A percentile compares a stretch with the other conserved stretches of the same genome.
These are phyloP conservation scores for Debaryomycetaceae sp. DNA, from an alignment of 1,139 yeast genomes.

Conservation along the genomic window DNA sequence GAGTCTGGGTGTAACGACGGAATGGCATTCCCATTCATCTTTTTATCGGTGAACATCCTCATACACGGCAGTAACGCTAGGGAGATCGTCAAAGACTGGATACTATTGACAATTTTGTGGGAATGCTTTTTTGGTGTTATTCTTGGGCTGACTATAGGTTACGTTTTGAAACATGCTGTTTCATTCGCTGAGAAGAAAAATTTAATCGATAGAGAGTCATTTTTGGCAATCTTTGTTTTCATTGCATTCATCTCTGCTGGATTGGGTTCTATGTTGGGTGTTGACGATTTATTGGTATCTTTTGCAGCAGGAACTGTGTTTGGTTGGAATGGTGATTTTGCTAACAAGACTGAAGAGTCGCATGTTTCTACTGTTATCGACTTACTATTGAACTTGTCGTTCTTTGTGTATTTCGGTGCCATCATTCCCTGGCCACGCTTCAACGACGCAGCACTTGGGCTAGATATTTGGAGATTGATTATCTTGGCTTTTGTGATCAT, in stretches of 20 bases:
- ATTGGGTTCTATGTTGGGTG: conserved; percentile 86
- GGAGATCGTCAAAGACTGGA: conserved; percentile 80
- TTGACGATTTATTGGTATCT: conserved; percentile 87
- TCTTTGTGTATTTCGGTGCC: conserved; percentile 91
- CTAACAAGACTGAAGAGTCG: conserved; percentile 82
- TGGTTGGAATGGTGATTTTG: conserved; percentile 96
- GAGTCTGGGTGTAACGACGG: conserved; percentile 98
- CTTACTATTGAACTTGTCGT: conserved; percentile 75
- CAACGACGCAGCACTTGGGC: conserved; percentile 62
- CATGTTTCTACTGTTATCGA: conserved; percentile 94
- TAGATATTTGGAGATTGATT: conserved; percentile 81
- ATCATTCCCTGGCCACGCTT: conserved; percentile 90
- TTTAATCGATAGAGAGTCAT: conserved; percentile 89
- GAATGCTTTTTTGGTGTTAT: conserved; percentile 86
- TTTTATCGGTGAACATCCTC: conserved; percentile 65
- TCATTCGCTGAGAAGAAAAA: conserved; percentile 72
- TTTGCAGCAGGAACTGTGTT: conserved; percentile 96
- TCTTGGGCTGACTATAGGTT: conserved; percentile 78
- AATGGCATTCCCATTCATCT: conserved; percentile 95
- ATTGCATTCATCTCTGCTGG: conserved; percentile 90
- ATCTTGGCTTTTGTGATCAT: conserved; percentile 78
- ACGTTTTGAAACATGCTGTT: conserved; percentile 65
- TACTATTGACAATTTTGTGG: conserved; percentile 74
- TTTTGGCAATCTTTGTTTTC: conserved; percentile 84
- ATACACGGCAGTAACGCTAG: conserved; percentile 62